phyloP scores from a whole-genome alignment of 2,329 filamentous ascomycete genomes.

The Monilinia fructicola region DNA sequence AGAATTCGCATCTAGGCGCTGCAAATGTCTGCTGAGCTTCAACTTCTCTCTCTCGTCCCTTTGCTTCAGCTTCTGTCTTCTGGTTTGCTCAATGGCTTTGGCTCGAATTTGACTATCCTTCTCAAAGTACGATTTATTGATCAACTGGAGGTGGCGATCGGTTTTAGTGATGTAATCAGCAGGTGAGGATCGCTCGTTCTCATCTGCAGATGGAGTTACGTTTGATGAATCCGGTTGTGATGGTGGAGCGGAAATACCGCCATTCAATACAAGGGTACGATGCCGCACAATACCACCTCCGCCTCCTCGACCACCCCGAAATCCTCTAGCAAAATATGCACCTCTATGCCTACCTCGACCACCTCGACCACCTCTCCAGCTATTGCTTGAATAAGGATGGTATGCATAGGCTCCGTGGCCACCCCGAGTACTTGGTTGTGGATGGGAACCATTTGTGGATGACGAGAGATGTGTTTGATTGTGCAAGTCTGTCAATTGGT shows the following conservation, averaged over 20 bases:
- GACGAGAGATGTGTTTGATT: conserved; percentile 27
- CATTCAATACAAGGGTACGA: conserved; percentile 65
- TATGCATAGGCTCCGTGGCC: conserved; percentile 28
- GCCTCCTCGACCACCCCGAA: conserved; percentile 43
- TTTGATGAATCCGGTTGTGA: conserved; percentile 25
- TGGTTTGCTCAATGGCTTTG: conserved; percentile 70
- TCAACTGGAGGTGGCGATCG: conserved; percentile 77
- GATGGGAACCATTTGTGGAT: conserved; percentile 26
- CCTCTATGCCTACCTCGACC: conserved; percentile 34
- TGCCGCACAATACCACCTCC: conserved; percentile 48
- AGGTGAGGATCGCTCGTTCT: conserved; percentile 29
- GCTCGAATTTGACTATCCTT: conserved; percentile 67
- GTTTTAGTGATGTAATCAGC: conserved; percentile 68
- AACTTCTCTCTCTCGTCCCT: conserved; percentile 59
- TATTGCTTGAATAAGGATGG: conserved; percentile 34
- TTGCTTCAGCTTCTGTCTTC: conserved; percentile 55
- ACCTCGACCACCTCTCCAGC: conserved; percentile 36
- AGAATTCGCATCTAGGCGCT: conserved; percentile 40
- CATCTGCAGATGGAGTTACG: conserved; percentile 27
- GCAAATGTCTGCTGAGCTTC: conserved; percentile 53
- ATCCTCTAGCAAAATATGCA: conserved; percentile 35
- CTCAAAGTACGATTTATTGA: conserved; percentile 76
- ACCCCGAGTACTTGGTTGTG: conserved; percentile 17
- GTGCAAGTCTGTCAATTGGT: conserved; percentile 46
- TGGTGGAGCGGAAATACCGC: conserved; percentile 30